Base-by-base conservation (phyloP, 305 asterid species). In the Ajuga reptans region DNA sequence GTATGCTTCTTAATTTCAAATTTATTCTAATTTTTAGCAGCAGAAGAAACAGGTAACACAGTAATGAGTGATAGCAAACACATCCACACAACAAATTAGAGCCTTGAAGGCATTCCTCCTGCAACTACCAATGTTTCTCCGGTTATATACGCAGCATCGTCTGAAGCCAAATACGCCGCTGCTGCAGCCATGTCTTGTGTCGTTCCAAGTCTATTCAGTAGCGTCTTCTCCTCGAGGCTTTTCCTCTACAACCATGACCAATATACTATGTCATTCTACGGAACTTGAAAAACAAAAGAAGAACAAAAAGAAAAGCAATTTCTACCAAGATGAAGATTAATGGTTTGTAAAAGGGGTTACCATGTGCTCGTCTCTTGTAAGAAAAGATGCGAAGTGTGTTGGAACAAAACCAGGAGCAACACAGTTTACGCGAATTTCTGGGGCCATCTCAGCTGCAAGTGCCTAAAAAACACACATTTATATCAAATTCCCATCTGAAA, bases 391-490 rank as follows among this genome's bases (percentile, higher is more conserved):
- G 69, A 90, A 90, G 72, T 87, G 75, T 46, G 97, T 90, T 10
- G 97, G 98, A 43, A 92, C 98, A 75, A 90, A 90, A 54, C 98
- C 98, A 51, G 97, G 98, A 3, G 98, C 97, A 17, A 92, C 77
- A 60, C 97, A 90, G 83, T 90, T 92, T n/a, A 92, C 98, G 33
- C 97, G 93, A 73, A 91, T 85, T 50, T 90, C 81, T 6, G 98
- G 97, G 33, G 91, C 91, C 96, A 92, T 79, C 82, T 92, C 97
- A 69, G 86, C 82, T 3, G 98, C 95, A 5, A 92, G 91, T 54
- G 91, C 98, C 98, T 90, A 41, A 29, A n/a, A 59, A 50, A 50
- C 47, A 65, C 33, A 43, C 5, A 34, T 53, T 21, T 12, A 5
- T 34, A 61, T 51, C 36, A 31, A 31, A 31, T 1, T 55, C 50